Percentiles rank a stretch among this genome's conserved stretches.
Conservation (phyloP, 2,329 filamentous ascomycete species). For the Pleurostoma richardsiae region DNA sequence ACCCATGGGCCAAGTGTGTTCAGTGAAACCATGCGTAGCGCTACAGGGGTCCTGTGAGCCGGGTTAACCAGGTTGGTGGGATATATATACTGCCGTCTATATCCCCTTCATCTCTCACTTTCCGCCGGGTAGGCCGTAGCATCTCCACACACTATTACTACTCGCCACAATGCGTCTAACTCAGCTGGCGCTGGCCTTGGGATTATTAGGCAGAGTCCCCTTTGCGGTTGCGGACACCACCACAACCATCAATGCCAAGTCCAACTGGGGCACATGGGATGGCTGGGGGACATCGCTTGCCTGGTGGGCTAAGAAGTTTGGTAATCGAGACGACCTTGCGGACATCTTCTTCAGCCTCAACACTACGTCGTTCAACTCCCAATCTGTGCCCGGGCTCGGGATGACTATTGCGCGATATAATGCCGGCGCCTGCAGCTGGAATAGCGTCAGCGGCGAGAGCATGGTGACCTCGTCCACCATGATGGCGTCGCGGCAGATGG, state of each 20-base stretch:
- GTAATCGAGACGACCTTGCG: conserved; percentile 32
- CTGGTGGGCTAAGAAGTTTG: conserved; percentile 37
- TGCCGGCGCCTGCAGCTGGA: conserved; percentile 31
- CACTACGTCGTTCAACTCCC: conserved; percentile 19
- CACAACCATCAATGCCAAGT: conserved; percentile 21
- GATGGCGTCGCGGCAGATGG: conserved; percentile 28
- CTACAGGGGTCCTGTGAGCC: too few species aligned
- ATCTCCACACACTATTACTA: too few species aligned
- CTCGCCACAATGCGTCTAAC: too few species aligned
- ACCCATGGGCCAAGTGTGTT: too few species aligned
- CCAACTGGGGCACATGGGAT: conserved; percentile 34
- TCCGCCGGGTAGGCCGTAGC: too few species aligned
- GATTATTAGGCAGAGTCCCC: not conserved
- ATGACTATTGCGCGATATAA: conserved; percentile 38
- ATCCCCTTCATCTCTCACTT: too few species aligned
- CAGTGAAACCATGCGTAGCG: too few species aligned
- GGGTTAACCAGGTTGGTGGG: too few species aligned
- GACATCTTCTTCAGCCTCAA: conserved; percentile 32
- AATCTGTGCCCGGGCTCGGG: conserved; percentile 29
- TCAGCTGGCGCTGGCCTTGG: too few species aligned
- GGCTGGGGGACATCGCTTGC: conserved; percentile 37
- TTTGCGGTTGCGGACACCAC: conserved; percentile 18
- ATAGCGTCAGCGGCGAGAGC: conserved; percentile 20
- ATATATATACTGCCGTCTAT: too few species aligned
- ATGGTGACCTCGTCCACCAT: conserved; percentile 32